Evolutionary conservation across 208 protist species (phyloP).

Genomic region (Crithidia bombi): DNA sequence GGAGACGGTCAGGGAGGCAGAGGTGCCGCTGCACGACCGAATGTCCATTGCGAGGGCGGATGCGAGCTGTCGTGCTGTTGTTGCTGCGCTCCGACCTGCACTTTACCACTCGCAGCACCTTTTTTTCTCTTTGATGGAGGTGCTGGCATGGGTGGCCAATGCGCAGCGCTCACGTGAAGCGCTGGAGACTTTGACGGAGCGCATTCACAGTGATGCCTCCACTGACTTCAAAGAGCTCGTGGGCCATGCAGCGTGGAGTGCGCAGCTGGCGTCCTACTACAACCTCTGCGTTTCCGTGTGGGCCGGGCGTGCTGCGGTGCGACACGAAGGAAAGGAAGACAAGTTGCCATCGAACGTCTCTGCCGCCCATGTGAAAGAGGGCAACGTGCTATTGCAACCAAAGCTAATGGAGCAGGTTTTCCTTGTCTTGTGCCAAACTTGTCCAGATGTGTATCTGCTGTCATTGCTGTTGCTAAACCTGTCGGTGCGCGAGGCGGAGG

Average conservation of each 20-base stretch:
- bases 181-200: neutral
- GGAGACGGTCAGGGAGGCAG: neutral
- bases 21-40: neutral
- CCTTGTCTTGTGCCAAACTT: conserved; percentile 17
- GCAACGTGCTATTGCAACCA: neutral
- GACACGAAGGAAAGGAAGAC: neutral
- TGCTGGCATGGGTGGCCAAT: conserved; percentile 39
- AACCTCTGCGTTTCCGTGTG: conserved; percentile 1
- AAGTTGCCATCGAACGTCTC: neutral
- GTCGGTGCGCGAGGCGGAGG: neutral
- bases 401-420: conserved; percentile 5
- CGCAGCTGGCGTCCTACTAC: conserved; percentile 17
- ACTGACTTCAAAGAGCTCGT: neutral
- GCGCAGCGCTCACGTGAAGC: neutral
- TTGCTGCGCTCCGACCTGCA: conserved; percentile 23
- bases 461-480: conserved; percentile 13
- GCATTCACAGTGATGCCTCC: neutral
- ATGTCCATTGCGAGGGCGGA: neutral
- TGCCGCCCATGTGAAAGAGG: neutral
- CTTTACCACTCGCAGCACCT: conserved; percentile 43
- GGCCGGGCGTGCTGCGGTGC: neutral
- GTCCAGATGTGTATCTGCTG: conserved; percentile 21
- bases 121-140: conserved; percentile 62
- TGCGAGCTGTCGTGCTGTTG: neutral
- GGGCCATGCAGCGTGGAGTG: conserved; percentile 8